Evolutionary conservation across 805 yeast species (phyloP).

Genomic region (Saturnispora sanitii): DNA sequence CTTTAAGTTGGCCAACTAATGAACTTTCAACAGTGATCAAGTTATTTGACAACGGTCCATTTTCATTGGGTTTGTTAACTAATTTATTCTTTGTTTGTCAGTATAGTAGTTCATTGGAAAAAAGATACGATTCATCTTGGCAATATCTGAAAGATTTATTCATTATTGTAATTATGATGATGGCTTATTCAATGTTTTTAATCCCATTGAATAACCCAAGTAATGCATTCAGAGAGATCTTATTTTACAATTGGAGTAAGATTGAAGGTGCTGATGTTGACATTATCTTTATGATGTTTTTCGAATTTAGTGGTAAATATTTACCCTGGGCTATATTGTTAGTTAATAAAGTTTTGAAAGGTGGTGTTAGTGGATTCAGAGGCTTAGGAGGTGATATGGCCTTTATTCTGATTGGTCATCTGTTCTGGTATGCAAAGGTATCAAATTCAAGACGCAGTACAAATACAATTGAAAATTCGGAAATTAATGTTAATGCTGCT

Average conservation of each 20-base stretch:
- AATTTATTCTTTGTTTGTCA: slow-evolving; percentile 29
- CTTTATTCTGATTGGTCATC: slow-evolving; percentile 36
- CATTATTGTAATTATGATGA: slow-evolving; percentile 23
- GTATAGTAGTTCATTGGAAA: slow-evolving; percentile 33
- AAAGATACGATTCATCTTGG: slow-evolving; percentile 22
- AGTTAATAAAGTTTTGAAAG: slow-evolving; percentile 11
- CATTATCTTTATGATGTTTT: slow-evolving; percentile 32
- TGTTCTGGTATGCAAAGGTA: slow-evolving; percentile 22
- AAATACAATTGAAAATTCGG: background rate
- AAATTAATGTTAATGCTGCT: background rate
- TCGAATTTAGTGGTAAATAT: slow-evolving; percentile 19
- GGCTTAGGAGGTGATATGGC: slow-evolving; percentile 21
- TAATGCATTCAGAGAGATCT: slow-evolving; percentile 27
- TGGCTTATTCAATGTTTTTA: slow-evolving; percentile 23
- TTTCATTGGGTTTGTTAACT: slow-evolving; percentile 29
- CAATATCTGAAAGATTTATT: slow-evolving; percentile 33
- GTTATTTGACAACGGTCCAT: slow-evolving; percentile 31
- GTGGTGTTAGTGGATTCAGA: slow-evolving; percentile 1
- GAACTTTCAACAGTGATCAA: slow-evolving; percentile 29
- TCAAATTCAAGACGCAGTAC: no score
- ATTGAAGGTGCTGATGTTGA: slow-evolving; percentile 34
- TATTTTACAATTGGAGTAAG: slow-evolving; percentile 40
- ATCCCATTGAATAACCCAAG: slow-evolving; percentile 29
- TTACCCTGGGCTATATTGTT: slow-evolving; percentile 32
- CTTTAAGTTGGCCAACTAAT: background rate